Evolutionary conservation across 192 early-diverging fungal genomes (phyloP), one percentile per base, ranked within the genome.

Genomic region (Glomus cerebriforme): DNA sequence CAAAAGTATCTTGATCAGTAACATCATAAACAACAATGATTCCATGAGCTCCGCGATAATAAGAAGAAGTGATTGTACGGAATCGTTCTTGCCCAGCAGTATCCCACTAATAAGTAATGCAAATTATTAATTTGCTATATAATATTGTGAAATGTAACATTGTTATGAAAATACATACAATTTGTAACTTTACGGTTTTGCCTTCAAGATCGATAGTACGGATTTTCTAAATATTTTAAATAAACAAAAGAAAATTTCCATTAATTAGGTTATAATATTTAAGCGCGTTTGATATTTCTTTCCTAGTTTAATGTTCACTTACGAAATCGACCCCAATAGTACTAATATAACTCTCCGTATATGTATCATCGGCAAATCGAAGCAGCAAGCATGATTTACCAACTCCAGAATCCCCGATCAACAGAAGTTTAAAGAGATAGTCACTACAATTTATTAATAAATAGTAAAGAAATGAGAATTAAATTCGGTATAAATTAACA

Each of bases 301-400:
- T 19, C 47, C 15, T 54, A 9, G 47, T 54, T 13, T 32, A 66
- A 64, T 13, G 12, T 6, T n/a, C 31, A 74, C 92, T 83, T 92
- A 95, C 94, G 85, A 99, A 99, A 89, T 99, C 98, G 39, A 99
- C 97, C 71, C 98, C 98, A 81, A 98, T 98, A 79, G 98, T 99
- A 77, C 92, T 93, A 86, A 98, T 98, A 89, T 98, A 98, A 83
- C 92, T 95, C 85, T 99, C 97, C 29, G 97, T 98, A 85, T 97
- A 99, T 29, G 96, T 98, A 88, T 98, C 96, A 86, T 99, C 97
- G 2, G 97, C 97, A 85, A 99, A 98, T 80, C 98, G 94, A 66
- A 98, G 90, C 79, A 99, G 88, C 79, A 99, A 85, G 85, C 96
- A 98, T 76, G 95, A 97, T 89, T 99, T 99, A 77, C 98, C 98